Evolutionary conservation across 2,329 filamentous ascomycete species (phyloP), one percentile per base, ranked within the genome.

Genomic region (Zymoseptoria passerinii): DNA sequence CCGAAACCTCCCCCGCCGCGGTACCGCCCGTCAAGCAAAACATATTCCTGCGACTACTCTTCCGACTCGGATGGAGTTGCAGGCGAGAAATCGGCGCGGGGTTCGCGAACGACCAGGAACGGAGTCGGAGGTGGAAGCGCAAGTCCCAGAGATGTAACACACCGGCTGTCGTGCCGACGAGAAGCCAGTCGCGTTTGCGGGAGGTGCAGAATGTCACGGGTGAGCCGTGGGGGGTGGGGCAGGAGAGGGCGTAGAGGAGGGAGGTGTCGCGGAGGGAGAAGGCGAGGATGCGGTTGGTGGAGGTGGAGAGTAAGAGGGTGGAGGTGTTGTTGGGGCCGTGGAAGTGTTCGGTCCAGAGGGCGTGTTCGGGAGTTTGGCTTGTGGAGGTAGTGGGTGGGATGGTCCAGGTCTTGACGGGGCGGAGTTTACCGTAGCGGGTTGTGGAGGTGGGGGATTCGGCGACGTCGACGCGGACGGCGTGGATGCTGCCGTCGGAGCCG

Each of bases 81-180:
- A 99, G 79, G 29, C 90, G 83, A 67, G 92, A 87, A 62, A 97
- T 90, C 18, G 89, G 80, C 1, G 87, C 85, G 60, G 89, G 89
- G 20, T 89, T 90, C 0, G 89, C 85, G 28, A 96, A 82, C 0
- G 90, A 90, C 90, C 92, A 97, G 13, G 87, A 89, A 71, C 89
- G 91, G 23, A 97, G 78, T 20, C 90, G 84, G 66, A 97, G 83
- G 64, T 85, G 88, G 79, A 99, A 99, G n/a, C 94, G 87, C 48
- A 99, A 80, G 73, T 99, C 94, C 94, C 94, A 99, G 1, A 99
- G 81, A 70, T 95, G 89, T 7, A 99, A 78, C 28, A 97, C 87
- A 40, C 95, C 94, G 70, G 97, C 92, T 0, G 90, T 90, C 0
- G 95, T 99, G 40, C 92, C 94, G 0, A 97, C 76, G 1, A 95